Evolutionary conservation across 768 basidiomycete species (phyloP), one percentile per base, ranked within the genome.

Genomic region (Boletus vermiculosoides): DNA sequence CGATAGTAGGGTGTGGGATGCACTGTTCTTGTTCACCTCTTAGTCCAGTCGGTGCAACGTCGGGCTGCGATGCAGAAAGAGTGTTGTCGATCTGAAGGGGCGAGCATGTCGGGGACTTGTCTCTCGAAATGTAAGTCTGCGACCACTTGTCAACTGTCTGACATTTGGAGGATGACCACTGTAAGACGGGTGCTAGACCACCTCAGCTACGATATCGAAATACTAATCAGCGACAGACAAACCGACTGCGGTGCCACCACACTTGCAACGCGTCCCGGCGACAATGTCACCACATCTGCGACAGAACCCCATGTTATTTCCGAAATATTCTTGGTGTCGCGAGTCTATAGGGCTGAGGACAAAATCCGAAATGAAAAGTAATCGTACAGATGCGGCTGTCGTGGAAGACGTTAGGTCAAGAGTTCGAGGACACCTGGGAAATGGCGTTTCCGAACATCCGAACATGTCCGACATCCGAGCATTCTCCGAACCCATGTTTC

Each of bases 251-350:
- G 78, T 75, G 52, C 92, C 92, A 61, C 92, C 91, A 71, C 91
- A 94, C 71, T 82, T 86, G 72, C 90, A 92, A 51, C 87, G 87
- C 42, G 76, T 72, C 48, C 83, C 83, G 36, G 77, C 67, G 33
- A 92, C 90, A 56, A 94, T 91, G 60, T 92, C 88, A 55, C 91
- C 92, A 66, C 91, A 94, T 68, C 89, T 79, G 57, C 88, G 81
- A 75, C 92, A 94, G 66, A 93, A 93, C 23, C 87, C 88, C 91
- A 93, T 93, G 28, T 23, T 42, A 58, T 48, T 42, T 28, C 48
- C 30, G 42, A 22, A 22, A 40, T 40, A n/a, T 9, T 40, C 37
- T 18, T 30, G 34, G 28, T 28, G 16, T 6, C 10, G 23, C 22
- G 36, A 40, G 31, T 48, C 25, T 45, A 49, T n/a, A 39, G 25